Evolutionary conservation across 257 asterid genomes (phyloP), one percentile per base, ranked within the genome.

Genomic region (Scutellaria baicalensis): DNA sequence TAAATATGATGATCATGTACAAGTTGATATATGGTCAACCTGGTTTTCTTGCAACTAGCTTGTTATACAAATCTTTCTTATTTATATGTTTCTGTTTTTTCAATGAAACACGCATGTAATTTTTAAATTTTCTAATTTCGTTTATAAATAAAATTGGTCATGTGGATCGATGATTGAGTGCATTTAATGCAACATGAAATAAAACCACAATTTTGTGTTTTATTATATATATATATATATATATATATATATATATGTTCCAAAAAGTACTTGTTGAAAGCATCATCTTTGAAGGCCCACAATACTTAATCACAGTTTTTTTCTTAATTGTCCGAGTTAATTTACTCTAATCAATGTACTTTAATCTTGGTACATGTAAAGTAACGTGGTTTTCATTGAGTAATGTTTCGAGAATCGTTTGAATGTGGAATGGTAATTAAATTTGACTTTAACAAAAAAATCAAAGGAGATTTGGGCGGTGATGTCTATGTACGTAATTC

Each of bases 401-500:
- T 58, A 69, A 31, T 31, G 40, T 43, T 31, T 68, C 27, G 55
- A 21, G 56, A 20, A 49, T 38, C 64, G 11, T 67, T 66, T 44
- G 43, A 36, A 68, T 9, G 71, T 38, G 16, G 11, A 0, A 9
- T 49, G 16, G 5, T 20, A 35, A 55, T 23, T 9, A 7, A 33
- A 48, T 3, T 18, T 11, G 4, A 20, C 9, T 5, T 6, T 33
- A 35, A 45, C 6, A 0, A n/a, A 77, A n/a, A n/a, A n/a, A 77
- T 55, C 45, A n/a, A 45, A 38, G 7, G 20, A 55, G 71, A 71
- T 75, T 75, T 66, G 78, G 80, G 50, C 76, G 82, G 82, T 72
- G 7, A 58, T 16, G 47, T 33, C 39, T 57, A 17, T n/a, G n/a
- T n/a, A n/a, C 1, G 4, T 27, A 1, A 1, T 27, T 27, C 33